These are phyloP conservation scores for Podaxis rugospora DNA, from an alignment of 768 basidiomycete genomes.

Conservation along the genomic window DNA sequence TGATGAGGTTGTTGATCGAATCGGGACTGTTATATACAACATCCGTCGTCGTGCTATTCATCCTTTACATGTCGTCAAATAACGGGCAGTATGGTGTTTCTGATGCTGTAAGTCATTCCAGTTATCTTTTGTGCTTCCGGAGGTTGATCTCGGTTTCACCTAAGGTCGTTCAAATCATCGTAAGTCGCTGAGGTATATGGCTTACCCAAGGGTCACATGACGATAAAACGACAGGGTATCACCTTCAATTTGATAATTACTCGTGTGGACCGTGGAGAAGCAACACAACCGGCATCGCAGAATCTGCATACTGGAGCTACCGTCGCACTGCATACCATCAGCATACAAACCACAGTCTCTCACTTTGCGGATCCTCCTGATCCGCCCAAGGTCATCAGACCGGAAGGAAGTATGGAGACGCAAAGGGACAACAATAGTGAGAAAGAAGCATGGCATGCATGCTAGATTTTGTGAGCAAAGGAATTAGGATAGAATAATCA, in stretches of 20 bases:
- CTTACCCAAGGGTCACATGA: neutral
- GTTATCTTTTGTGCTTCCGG: neutral
- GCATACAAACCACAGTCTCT: slow-evolving; percentile 5
- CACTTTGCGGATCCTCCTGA: neutral
- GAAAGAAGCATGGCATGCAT: neutral
- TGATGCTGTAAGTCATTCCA: slow-evolving; percentile 26
- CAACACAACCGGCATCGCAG: slow-evolving; percentile 10
- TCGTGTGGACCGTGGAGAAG: slow-evolving; percentile 16
- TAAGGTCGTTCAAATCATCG: slow-evolving; percentile 40
- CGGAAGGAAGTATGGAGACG: neutral
- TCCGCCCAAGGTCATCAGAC: neutral
- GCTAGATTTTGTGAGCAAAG: neutral
- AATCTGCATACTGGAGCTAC: slow-evolving; percentile 4
- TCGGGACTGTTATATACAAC: slow-evolving; percentile 35
- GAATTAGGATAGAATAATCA: neutral
- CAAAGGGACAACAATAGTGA: neutral
- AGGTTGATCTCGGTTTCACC: neutral
- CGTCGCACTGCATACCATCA: slow-evolving; percentile 2
- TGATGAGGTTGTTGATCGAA: slow-evolving; percentile 32
- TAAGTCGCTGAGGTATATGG: slow-evolving; percentile 13
- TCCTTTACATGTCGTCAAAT: slow-evolving; percentile 29
- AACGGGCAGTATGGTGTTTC: slow-evolving; percentile 35
- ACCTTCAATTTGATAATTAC: slow-evolving; percentile 24
- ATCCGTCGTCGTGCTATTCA: slow-evolving; percentile 31
- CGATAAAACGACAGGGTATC: slow-evolving; percentile 17